These are phyloP conservation scores for Micromonas commoda DNA, from an alignment of 139 green algal genomes.

Conservation along the genomic window DNA sequence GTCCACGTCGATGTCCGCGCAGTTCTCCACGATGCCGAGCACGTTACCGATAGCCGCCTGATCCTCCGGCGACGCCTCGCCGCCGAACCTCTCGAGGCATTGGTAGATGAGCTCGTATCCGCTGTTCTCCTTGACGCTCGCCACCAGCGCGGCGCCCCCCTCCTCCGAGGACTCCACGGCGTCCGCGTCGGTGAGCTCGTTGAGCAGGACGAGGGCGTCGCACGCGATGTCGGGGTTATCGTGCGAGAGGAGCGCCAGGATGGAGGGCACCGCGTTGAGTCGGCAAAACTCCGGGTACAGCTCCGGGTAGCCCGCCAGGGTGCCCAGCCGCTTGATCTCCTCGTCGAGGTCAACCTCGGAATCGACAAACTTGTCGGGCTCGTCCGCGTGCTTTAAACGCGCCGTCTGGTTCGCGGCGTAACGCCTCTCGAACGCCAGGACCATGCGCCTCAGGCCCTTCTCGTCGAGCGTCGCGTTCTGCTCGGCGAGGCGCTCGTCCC, in stretches of 20 bases:
- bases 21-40: slow-evolving; percentile 80
- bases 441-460: slow-evolving; percentile 55
- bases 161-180: slow-evolving; percentile 54
- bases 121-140: slow-evolving; percentile 59
- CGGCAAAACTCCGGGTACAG: slow-evolving; percentile 81
- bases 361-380: slow-evolving; percentile 87
- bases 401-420: slow-evolving; percentile 64
- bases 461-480: slow-evolving; percentile 45
- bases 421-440: slow-evolving; percentile 63
- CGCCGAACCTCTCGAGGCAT: slow-evolving; percentile 49
- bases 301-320: slow-evolving; percentile 52
- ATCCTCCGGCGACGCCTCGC: slow-evolving; percentile 63
- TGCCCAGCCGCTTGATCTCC: slow-evolving; percentile 44
- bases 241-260: slow-evolving; percentile 78
- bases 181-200: slow-evolving; percentile 83
- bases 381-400: slow-evolving; percentile 72
- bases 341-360: slow-evolving; percentile 91
- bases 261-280: slow-evolving; percentile 49
- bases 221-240: slow-evolving; percentile 89
- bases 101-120: slow-evolving; percentile 66
- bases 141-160: slow-evolving; percentile 53
- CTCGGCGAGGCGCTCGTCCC: background rate
- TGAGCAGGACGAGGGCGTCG: slow-evolving; percentile 68
- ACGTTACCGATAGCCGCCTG: slow-evolving; percentile 61
- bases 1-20: slow-evolving; percentile 67